Conservation (phyloP, 495 filamentous ascomycete genomes). For the Aspergillus ellipticus region DNA sequence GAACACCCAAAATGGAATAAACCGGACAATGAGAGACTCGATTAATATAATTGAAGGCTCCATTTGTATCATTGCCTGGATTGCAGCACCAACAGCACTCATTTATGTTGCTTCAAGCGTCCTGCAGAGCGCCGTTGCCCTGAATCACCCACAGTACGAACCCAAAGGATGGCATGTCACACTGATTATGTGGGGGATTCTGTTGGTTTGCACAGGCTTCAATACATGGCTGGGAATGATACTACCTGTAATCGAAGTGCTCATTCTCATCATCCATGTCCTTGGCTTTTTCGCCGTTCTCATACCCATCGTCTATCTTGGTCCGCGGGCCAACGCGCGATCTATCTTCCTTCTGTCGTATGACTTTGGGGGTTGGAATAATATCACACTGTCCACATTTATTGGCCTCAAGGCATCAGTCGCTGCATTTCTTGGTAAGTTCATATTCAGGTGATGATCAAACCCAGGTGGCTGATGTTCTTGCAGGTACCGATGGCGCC, state of each 20-base stretch:
- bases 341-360: conserved; percentile 35
- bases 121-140: conserved; percentile 34
- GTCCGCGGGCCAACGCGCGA: conserved; percentile 30
- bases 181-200: conserved; percentile 38
- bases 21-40: conserved; percentile 1
- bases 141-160: conserved; percentile 38
- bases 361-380: conserved; percentile 34
- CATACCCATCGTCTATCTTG: conserved; percentile 38
- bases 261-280: conserved; percentile 43
- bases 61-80: conserved; percentile 31
- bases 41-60: too few species aligned
- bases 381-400: conserved; percentile 29
- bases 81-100: conserved; percentile 37
- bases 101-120: conserved; percentile 14
- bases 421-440: conserved; percentile 7
- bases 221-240: conserved; percentile 34
- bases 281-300: conserved; percentile 42
- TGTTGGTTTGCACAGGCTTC: conserved; percentile 27
- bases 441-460: too few species aligned
- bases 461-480: too few species aligned
- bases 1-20: conserved; percentile 15
- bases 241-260: conserved; percentile 43
- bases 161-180: conserved; percentile 44
- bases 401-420: conserved; percentile 26
- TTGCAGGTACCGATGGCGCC: not conserved